These are phyloP conservation scores for Pseudogymnoascus sp. DNA, from an alignment of 2,329 filamentous ascomycete species.

Conservation along the genomic window DNA sequence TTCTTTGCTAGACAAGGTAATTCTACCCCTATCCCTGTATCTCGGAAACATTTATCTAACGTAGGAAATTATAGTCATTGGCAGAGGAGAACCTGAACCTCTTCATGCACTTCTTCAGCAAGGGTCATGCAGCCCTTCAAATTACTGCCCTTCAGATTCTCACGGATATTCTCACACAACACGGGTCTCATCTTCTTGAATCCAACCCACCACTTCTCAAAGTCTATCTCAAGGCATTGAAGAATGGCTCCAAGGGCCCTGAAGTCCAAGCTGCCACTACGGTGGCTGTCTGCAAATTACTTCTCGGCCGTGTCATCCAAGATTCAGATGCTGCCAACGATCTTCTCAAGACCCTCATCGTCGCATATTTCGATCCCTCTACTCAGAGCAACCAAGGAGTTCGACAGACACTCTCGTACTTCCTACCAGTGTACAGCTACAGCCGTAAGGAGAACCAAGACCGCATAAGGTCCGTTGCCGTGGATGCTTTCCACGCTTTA, in stretches of 20 bases:
- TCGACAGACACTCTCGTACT: conserved; percentile 82
- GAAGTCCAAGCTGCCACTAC: conserved; percentile 76
- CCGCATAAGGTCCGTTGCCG: conserved; percentile 65
- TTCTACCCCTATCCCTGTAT: background rate
- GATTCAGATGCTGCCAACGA: conserved; percentile 57
- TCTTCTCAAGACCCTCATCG: conserved; percentile 73
- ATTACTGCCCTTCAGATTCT: conserved; percentile 86
- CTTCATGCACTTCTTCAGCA: conserved; percentile 93
- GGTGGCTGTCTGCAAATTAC: conserved; percentile 73
- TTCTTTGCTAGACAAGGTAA: conserved; percentile 74
- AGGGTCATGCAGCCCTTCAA: conserved; percentile 83
- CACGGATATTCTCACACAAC: conserved; percentile 83
- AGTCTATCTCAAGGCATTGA: conserved; percentile 75
- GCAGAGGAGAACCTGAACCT: conserved; percentile 86
- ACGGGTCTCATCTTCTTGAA: conserved; percentile 69
- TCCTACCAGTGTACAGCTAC: conserved; percentile 90
- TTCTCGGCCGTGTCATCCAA: conserved; percentile 70
- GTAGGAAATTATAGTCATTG: conserved; percentile 46
- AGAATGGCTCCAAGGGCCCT: conserved; percentile 57
- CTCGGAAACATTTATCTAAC: conserved; percentile 6
- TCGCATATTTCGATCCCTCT: conserved; percentile 83
- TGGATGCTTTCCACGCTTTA: conserved; percentile 67
- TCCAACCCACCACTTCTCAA: conserved; percentile 65
- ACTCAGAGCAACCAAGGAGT: conserved; percentile 73
- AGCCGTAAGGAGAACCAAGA: conserved; percentile 74